A percentile compares a stretch with the other conserved stretches of the same genome.
These are phyloP conservation scores for Datisca glomerata DNA, from an alignment of 306 rosid genomes.

Conservation along the genomic window DNA sequence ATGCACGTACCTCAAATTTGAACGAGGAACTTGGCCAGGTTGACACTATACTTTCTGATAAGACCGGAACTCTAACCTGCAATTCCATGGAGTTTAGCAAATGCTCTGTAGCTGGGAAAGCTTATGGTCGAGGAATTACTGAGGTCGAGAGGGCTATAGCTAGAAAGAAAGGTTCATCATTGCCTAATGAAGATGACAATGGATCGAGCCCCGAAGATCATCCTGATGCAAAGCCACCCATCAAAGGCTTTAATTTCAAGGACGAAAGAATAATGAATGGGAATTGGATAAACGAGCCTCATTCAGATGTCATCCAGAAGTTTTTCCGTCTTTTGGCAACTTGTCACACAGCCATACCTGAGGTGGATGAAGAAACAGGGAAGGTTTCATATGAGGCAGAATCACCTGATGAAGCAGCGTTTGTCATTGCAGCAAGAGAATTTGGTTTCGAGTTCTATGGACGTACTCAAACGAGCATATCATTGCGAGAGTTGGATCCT, in stretches of 20 bases:
- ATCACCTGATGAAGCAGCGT: conserved; percentile 98
- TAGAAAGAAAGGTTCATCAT: conserved; percentile 27
- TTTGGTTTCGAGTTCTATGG: conserved; percentile 79
- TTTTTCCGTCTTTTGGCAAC: conserved; percentile 70
- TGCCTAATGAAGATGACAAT: conserved; percentile 16
- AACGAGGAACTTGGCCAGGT: conserved; percentile 99
- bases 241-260: conserved; percentile 79
- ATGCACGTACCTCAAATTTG: conserved; percentile 89
- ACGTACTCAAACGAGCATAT: conserved; percentile 82
- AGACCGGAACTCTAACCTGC: conserved; percentile 97
- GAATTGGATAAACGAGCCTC: conserved; percentile 74
- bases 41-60: conserved; percentile 91
- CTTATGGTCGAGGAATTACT: conserved; percentile 78
- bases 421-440: conserved; percentile 95
- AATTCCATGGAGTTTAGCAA: conserved; percentile 97
- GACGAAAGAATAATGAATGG: conserved; percentile 86
- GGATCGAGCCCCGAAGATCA: conserved; percentile 13
- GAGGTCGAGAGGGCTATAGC: conserved; percentile 69
- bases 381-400: conserved; percentile 77
- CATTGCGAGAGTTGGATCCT: conserved; percentile 59
- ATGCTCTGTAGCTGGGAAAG: conserved; percentile 85
- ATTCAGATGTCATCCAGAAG: conserved; percentile 48
- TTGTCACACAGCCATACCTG: conserved; percentile 96
- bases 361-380: conserved; percentile 59
- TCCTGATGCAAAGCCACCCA: conserved; percentile 23